Percentiles rank a stretch among this genome's conserved stretches.
Evolutionary conservation across 805 yeast species (phyloP).

Genomic region (Lachancea sp.): DNA sequence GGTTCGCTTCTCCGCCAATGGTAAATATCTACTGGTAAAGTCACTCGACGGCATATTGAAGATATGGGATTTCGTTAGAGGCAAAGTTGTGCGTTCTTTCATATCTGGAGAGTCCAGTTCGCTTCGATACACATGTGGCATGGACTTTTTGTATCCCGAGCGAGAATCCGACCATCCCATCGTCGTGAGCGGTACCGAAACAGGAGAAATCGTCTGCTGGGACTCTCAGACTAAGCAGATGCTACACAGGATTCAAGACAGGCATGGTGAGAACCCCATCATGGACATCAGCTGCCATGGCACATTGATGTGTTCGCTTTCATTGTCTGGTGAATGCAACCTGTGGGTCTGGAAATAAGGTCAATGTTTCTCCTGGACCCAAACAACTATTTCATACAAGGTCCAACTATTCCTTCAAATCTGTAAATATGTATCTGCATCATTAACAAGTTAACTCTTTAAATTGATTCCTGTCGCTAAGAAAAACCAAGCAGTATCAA

Average conservation of each 20-base stretch:
- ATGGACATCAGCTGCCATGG: conserved; percentile 20
- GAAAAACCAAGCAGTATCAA: no score
- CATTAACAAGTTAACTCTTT: no score
- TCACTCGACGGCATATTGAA: conserved; percentile 74
- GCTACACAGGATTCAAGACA: conserved; percentile 13
- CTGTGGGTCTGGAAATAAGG: conserved; percentile 21
- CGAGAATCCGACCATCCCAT: conserved; percentile 14
- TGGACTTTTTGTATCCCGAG: conserved; percentile 23
- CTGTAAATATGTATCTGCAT: no score
- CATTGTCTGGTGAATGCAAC: conserved; percentile 26
- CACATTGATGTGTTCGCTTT: conserved; percentile 19
- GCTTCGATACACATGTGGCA: conserved; percentile 25
- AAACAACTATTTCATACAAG: no score
- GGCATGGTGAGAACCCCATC: conserved; percentile 18
- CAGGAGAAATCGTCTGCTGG: conserved; percentile 26
- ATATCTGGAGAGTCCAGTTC: conserved; percentile 8
- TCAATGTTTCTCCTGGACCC: neutral
- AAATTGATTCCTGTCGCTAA: no score
- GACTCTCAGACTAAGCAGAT: conserved; percentile 19
- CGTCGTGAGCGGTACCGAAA: conserved; percentile 28
- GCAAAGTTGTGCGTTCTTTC: conserved; percentile 72
- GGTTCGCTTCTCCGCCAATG: conserved; percentile 73
- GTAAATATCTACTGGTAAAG: conserved; percentile 68
- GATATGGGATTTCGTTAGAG: conserved; percentile 82
- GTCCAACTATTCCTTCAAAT: no score